phyloP scores from a whole-genome alignment of 2,329 filamentous ascomycete species.

The Clonostachys sp. region DNA sequence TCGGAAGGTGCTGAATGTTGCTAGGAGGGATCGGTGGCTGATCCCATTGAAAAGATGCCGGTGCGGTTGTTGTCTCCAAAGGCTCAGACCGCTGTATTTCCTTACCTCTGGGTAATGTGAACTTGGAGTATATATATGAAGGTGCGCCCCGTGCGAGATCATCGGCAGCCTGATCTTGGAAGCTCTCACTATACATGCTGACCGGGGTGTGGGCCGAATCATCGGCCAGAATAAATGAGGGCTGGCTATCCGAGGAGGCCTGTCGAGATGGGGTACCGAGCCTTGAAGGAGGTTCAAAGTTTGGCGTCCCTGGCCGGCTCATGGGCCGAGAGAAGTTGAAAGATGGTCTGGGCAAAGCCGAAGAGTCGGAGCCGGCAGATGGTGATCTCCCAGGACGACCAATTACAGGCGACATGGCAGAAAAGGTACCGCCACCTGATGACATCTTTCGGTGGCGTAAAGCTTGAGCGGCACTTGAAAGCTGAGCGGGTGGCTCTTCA shows the following conservation, averaged over 20 bases:
- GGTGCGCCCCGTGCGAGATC: conserved; percentile 47
- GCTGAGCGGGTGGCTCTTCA: no score
- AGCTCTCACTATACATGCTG: conserved; percentile 68
- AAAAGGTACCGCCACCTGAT: no score
- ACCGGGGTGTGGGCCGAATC: conserved; percentile 65
- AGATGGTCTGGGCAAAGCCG: conserved; percentile 65
- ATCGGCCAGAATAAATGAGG: conserved; percentile 57
- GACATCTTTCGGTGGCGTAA: conserved; percentile 51
- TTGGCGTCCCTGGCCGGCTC: conserved; percentile 65
- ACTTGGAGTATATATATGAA: conserved; percentile 85
- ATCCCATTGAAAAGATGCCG: conserved; percentile 59
- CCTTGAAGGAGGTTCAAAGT: conserved; percentile 22
- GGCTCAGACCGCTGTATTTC: conserved; percentile 65
- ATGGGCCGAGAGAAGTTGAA: conserved; percentile 94
- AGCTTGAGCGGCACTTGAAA: conserved; percentile 46
- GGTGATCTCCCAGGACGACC: conserved; percentile 58
- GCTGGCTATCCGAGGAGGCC: conserved; percentile 63
- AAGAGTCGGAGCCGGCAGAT: conserved; percentile 79
- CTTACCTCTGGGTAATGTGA: conserved; percentile 77
- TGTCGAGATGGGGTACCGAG: conserved; percentile 52
- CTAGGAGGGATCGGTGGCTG: conserved; percentile 37
- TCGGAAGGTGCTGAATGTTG: conserved; percentile 34
- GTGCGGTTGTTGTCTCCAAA: conserved; percentile 42
- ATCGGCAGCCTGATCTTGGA: conserved; percentile 47
- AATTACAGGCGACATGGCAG: conserved; percentile 37